Conservation (phyloP, 805 yeast genomes). For the Suhomyces sp. region DNA sequence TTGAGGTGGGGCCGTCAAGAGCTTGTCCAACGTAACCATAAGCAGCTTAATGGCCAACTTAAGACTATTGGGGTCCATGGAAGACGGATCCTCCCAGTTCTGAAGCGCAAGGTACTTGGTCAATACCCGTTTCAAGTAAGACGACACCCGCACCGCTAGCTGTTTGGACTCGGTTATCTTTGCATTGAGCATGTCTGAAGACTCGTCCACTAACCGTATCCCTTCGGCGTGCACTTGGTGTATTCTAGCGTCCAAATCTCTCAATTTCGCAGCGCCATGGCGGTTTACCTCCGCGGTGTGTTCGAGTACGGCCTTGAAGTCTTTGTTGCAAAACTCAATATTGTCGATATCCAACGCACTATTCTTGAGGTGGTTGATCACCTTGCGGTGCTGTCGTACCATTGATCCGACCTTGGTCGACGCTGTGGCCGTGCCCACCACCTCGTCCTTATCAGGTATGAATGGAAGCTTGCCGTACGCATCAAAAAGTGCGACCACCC, state of each 20-base stretch:
- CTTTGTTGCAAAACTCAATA: background rate
- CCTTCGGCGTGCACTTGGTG: background rate
- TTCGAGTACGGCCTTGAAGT: background rate
- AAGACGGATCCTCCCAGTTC: slow-evolving; percentile 18
- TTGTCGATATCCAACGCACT: background rate
- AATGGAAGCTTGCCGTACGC: slow-evolving; percentile 21
- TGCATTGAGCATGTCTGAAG: background rate
- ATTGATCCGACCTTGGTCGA: slow-evolving; percentile 4
- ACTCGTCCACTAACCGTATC: background rate
- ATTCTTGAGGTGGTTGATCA: background rate
- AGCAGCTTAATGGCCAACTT: slow-evolving; percentile 10
- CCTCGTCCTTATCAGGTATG: slow-evolving; percentile 26
- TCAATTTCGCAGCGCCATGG: background rate
- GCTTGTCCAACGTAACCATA: slow-evolving; percentile 4
- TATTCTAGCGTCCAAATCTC: background rate
- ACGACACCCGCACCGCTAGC: slow-evolving; percentile 11
- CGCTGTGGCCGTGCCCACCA: slow-evolving; percentile 25
- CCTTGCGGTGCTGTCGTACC: background rate
- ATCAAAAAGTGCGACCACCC: slow-evolving; percentile 18
- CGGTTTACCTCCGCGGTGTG: background rate
- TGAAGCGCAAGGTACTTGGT: slow-evolving; percentile 19
- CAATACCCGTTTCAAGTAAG: slow-evolving; percentile 16
- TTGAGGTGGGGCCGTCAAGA: background rate
- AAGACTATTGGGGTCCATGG: slow-evolving; percentile 17
- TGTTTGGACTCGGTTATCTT: background rate